Base-by-base conservation (phyloP, 2,329 filamentous ascomycete species). In the Phyllachora maydis region DNA sequence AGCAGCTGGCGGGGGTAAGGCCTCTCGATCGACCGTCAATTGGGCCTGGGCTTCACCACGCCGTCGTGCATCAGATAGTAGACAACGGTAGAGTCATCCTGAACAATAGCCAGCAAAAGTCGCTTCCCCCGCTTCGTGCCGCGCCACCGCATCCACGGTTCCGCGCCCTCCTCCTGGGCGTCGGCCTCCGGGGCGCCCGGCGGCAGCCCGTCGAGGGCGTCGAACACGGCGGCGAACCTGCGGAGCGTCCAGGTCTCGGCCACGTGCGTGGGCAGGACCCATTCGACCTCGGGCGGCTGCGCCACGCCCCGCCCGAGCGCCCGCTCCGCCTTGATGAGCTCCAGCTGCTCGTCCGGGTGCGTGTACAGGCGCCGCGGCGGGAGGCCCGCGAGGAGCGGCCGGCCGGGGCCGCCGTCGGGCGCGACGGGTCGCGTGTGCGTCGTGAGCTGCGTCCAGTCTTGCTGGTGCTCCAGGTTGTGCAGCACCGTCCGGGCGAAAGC, bases 31-130 rank as follows among this genome's bases (percentile, higher is more conserved):
- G n/a, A n/a, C n/a, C n/a, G n/a, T 59, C 50, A 85, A 42, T 88
- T 88, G 44, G 85, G 78, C 27, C 78, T 59, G 13, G 78, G 78
- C 52, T 85, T 88, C 25, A 85, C 75, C 32, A 83, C 68, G n/a
- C 77, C 78, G 43, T 85, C 76, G 37, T 85, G 77, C 43, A 85
- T 65, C 31, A 83, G 60, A 41, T 88, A 88, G 47, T 85, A 88
- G 19, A 79, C 73, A 11, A 88, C 60, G 0, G 78, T 85, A 32
- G 77, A 83, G 46, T 88, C 78, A 36, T 75, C 67, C 40, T 81
- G 72, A 22, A 81, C 52, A 3, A 72, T 75, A 10, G 73, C 76
- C 24, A 88, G 52, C n/a, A 85, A 41, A 8, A 83, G 43, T 30
- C 77, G 57, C 52, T 83, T 85, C 22, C 53, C 52, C 11, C 62